These are phyloP conservation scores for Daldinia loculata DNA, from an alignment of 495 filamentous ascomycete genomes.

Conservation along the genomic window DNA sequence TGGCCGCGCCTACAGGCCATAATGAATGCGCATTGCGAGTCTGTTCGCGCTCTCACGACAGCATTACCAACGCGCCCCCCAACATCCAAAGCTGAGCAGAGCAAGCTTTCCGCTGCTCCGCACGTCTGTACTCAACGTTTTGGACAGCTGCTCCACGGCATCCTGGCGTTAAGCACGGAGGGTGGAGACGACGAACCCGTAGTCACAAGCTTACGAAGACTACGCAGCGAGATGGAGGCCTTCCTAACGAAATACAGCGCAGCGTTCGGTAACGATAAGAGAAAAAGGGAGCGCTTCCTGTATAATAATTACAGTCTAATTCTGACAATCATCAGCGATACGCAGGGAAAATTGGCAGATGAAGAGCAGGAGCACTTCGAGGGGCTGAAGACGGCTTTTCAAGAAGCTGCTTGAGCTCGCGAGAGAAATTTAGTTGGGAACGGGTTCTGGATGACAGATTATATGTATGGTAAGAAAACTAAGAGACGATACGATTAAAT, in stretches of 20 bases:
- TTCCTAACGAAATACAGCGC: constrained; percentile 72
- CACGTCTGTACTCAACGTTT: constrained; percentile 93
- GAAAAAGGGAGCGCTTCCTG: constrained; percentile 86
- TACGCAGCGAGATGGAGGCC: constrained; percentile 79
- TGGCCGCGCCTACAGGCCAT: constrained; percentile 95
- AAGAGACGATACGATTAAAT: constrained; percentile 11
- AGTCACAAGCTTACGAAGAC: constrained; percentile 74
- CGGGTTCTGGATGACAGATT: constrained; percentile 5
- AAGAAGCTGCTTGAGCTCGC: constrained; percentile 46
- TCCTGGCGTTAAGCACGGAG: constrained; percentile 82
- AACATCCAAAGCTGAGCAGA: constrained; percentile 65
- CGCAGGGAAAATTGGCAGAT: constrained; percentile 76
- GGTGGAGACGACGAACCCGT: constrained; percentile 95
- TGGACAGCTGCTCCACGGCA: constrained; percentile 85
- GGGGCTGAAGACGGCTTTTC: constrained; percentile 60
- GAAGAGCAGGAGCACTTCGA: constrained; percentile 79
- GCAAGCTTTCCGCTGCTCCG: constrained; percentile 81
- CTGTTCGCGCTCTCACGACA: constrained; percentile 69
- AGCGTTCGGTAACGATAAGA: constrained; percentile 70
- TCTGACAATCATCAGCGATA: constrained; percentile 88
- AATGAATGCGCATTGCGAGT: constrained; percentile 93
- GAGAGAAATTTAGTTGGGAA: constrained; percentile 1
- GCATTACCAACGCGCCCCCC: constrained; percentile 56
- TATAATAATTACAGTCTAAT: constrained; percentile 95
- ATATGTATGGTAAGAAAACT: not conserved